These are phyloP conservation scores for Exutisphaerella laricina DNA, from an alignment of 2,329 filamentous ascomycete species.

Conservation along the genomic window DNA sequence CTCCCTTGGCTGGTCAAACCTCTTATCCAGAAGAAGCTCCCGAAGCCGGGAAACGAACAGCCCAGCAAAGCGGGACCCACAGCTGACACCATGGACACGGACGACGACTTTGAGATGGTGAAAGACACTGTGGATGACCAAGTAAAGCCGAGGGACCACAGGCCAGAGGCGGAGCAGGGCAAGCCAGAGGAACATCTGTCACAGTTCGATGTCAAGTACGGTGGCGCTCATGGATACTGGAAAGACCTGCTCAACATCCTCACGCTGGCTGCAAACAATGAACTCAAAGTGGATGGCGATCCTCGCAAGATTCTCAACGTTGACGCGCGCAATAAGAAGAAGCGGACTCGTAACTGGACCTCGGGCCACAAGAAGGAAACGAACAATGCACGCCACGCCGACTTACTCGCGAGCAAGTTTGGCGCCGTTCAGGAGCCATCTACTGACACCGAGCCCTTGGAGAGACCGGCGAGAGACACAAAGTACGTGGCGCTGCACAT, in stretches of 20 bases:
- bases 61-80: conserved; percentile 16
- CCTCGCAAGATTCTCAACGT: conserved; percentile 29
- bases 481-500: conserved; percentile 51
- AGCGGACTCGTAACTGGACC: conserved; percentile 21
- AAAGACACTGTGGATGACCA: background rate
- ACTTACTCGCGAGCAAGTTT: conserved; percentile 22
- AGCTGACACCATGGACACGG: background rate
- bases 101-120: background rate
- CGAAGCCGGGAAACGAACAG: conserved; percentile 30
- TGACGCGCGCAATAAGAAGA: conserved; percentile 14
- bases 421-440: background rate
- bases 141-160: background rate
- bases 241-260: conserved; percentile 57
- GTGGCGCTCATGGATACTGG: conserved; percentile 56
- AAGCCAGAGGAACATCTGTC: conserved; percentile 21
- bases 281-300: conserved; percentile 41
- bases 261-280: conserved; percentile 46
- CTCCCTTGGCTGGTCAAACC: conserved; percentile 52
- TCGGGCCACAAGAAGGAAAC: conserved; percentile 32
- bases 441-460: too few relatives aligned
- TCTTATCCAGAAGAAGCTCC: conserved; percentile 51
- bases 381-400: conserved; percentile 37
- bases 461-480: conserved; percentile 39
- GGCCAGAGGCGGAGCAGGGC: too few relatives aligned
- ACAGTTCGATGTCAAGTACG: conserved; percentile 30